phyloP scores from a whole-genome alignment of 225 moss, liverwort and hornwort species.

The Physcomitrellopsis africana region DNA sequence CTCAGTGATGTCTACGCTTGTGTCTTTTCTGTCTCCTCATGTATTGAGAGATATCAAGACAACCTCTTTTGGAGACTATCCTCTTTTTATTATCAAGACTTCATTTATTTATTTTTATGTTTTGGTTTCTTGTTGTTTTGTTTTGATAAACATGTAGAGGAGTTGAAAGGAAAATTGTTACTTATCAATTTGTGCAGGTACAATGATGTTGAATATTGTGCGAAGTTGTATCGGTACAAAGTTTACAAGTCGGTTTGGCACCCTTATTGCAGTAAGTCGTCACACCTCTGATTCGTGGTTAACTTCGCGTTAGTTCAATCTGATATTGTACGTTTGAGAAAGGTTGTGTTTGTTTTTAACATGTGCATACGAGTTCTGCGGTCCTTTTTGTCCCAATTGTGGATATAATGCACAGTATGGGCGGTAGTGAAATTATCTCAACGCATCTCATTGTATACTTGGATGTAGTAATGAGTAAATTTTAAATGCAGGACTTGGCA shows the following conservation, averaged over 20 bases:
- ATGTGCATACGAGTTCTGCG: background rate
- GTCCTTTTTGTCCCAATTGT: background rate
- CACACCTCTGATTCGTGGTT: background rate
- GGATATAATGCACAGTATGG: background rate
- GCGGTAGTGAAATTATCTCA: background rate
- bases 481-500: conserved; percentile 58
- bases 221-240: conserved; percentile 76
- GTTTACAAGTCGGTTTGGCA: conserved; percentile 74
- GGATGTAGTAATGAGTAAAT: background rate
- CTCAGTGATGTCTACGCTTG: background rate
- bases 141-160: background rate
- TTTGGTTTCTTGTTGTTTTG: conserved; percentile 3
- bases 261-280: conserved; percentile 59
- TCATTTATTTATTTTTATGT: background rate
- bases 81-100: background rate
- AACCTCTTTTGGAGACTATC: background rate
- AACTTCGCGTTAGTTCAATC: background rate
- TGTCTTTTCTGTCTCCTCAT: background rate
- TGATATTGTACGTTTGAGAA: background rate
- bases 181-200: conserved; percentile 30
- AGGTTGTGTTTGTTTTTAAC: background rate
- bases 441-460: background rate
- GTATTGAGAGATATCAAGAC: background rate
- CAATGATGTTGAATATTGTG: conserved; percentile 77
- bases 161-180: background rate